Percentiles rank a stretch among this genome's conserved stretches.
phyloP scores from a whole-genome alignment of 2,329 filamentous ascomycete genomes.

The Hymenoscyphus infarciens region DNA sequence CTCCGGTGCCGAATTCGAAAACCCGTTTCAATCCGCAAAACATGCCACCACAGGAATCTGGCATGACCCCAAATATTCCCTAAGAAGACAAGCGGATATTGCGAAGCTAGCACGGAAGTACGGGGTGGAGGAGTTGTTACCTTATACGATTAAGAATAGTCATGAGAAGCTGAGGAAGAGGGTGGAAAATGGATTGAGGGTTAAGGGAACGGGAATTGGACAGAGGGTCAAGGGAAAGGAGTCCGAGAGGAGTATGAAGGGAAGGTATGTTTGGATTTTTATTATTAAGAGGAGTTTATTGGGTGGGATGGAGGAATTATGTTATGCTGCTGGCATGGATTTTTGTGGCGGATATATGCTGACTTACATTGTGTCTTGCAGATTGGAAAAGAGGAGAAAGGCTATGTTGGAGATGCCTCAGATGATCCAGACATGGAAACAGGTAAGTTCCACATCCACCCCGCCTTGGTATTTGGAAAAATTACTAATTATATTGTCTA shows the following conservation, averaged over 20 bases:
- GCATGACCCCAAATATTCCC: constrained; percentile 78
- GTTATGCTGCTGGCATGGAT: background rate
- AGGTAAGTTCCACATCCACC: constrained; percentile 52
- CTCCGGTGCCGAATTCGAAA: constrained; percentile 40
- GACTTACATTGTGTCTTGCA: constrained; percentile 34
- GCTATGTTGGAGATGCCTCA: constrained; percentile 95
- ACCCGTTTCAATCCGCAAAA: constrained; percentile 79
- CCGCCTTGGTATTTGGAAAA: background rate
- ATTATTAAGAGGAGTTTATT: background rate
- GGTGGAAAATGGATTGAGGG: constrained; percentile 74
- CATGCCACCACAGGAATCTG: constrained; percentile 76
- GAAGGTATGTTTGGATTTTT: constrained; percentile 50
- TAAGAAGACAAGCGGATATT: constrained; percentile 85
- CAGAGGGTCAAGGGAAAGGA: constrained; percentile 93
- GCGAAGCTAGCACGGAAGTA: constrained; percentile 78
- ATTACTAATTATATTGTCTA: constrained; percentile 27
- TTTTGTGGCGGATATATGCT: constrained; percentile 35
- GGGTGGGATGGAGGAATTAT: background rate
- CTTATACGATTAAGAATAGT: constrained; percentile 71
- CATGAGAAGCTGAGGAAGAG: constrained; percentile 66
- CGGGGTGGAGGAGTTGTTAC: constrained; percentile 77
- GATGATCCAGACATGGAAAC: constrained; percentile 89
- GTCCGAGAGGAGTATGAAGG: constrained; percentile 83
- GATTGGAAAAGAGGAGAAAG: constrained; percentile 82
- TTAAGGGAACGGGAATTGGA: constrained; percentile 90